Conservation (phyloP, 768 basidiomycete species). For the Amanita muscaria region DNA sequence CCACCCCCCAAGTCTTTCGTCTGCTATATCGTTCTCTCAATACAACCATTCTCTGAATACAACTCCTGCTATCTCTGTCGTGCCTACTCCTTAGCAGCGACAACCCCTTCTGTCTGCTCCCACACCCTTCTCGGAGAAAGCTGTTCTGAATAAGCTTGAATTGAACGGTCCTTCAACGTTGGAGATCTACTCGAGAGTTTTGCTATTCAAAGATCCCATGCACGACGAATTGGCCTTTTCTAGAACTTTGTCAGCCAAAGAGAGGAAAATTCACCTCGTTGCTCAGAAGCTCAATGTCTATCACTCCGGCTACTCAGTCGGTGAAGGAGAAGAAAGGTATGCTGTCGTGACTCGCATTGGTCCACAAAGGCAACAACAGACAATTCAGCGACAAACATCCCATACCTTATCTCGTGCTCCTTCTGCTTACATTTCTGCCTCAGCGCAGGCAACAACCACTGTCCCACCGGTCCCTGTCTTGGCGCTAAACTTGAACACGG, state of each 20-base stretch:
- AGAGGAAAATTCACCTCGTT: constrained; percentile 86
- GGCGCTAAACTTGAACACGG: constrained; percentile 41
- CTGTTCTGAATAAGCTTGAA: constrained; percentile 69
- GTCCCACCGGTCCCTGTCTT: constrained; percentile 78
- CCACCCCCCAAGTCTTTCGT: constrained; percentile 49
- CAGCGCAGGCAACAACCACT: constrained; percentile 31
- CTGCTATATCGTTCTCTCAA: constrained; percentile 35
- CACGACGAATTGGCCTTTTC: constrained; percentile 96
- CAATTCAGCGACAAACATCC: constrained; percentile 37
- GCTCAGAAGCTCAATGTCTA: constrained; percentile 95
- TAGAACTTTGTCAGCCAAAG: constrained; percentile 73
- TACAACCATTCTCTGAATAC: constrained; percentile 37
- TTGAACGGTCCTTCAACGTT: constrained; percentile 92
- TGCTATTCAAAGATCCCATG: constrained; percentile 97
- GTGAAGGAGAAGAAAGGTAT: constrained; percentile 87
- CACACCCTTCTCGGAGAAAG: constrained; percentile 58
- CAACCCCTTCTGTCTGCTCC: constrained; percentile 46
- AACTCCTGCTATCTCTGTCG: constrained; percentile 35
- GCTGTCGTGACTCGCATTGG: constrained; percentile 92
- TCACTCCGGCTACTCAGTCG: constrained; percentile 88
- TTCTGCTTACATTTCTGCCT: constrained; percentile 66
- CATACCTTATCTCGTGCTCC: constrained; percentile 76
- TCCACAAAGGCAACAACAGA: constrained; percentile 53
- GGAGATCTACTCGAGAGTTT: constrained; percentile 93
- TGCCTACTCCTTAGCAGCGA: background rate